Conservation (phyloP, 202 grass and related monocot genomes). For the Saccharum hybrid region DNA sequence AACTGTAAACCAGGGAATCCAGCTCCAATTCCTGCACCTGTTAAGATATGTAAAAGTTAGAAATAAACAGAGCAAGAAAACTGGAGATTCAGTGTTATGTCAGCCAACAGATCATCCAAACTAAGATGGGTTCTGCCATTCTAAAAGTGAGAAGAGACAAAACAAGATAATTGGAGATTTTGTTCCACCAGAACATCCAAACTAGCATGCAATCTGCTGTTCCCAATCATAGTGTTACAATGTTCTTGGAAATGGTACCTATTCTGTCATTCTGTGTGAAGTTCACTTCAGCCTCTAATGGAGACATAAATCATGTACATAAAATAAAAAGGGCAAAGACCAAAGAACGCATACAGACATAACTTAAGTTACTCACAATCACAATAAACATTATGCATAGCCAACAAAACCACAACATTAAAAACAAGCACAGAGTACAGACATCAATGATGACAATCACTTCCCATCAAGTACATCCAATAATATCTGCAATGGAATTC, state of each 20-base stretch:
- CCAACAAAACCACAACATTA: constrained; percentile 7
- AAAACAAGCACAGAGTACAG: neutral
- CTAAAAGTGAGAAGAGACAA: constrained; percentile 19
- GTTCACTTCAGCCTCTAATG: neutral
- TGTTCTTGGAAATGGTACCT: constrained; percentile 15
- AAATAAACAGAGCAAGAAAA: constrained; percentile 10
- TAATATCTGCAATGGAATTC: neutral
- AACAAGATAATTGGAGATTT: neutral
- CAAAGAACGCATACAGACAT: neutral
- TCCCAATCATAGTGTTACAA: neutral
- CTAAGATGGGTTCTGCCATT: constrained; percentile 10
- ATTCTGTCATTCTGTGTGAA: neutral
- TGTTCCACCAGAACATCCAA: neutral
- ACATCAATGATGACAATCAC: constrained; percentile 16
- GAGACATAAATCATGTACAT: neutral
- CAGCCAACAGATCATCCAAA: constrained; percentile 7
- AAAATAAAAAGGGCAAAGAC: neutral
- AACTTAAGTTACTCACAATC: neutral
- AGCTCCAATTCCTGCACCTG: constrained; percentile 81
- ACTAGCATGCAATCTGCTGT: neutral
- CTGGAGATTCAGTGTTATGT: neutral
- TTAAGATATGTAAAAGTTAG: constrained; percentile 42
- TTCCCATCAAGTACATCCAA: neutral
- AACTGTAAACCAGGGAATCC: constrained; percentile 86
- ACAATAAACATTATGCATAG: neutral